Conservation (phyloP, 768 basidiomycete species). For the Lentinula edodes region DNA sequence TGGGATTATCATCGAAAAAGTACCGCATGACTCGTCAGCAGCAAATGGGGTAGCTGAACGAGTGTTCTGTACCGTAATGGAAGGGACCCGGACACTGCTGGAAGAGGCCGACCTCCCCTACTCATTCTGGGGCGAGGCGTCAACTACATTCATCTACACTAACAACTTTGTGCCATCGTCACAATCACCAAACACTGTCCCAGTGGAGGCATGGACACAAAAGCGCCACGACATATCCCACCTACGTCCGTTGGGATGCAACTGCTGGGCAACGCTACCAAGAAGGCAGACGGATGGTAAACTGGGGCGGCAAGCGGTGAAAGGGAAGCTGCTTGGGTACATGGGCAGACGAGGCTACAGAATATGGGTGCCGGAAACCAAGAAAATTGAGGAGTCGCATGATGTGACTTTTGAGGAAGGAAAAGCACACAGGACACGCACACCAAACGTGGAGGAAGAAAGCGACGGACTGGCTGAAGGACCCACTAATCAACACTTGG, state of each 20-base stretch:
- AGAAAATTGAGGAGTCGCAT: no score
- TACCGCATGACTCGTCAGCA: slow-evolving; percentile 16
- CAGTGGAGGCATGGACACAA: background rate
- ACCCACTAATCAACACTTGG: no score
- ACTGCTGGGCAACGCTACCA: no score
- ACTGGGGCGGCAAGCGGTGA: no score
- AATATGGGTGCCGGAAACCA: no score
- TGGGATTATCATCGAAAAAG: slow-evolving; percentile 17
- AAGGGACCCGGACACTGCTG: slow-evolving; percentile 6
- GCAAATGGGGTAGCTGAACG: slow-evolving; percentile 22
- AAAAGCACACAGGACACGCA: no score
- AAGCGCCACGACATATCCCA: background rate
- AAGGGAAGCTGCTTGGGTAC: no score
- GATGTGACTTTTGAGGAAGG: no score
- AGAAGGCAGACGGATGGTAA: no score
- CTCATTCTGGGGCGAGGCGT: background rate
- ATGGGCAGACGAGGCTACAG: no score
- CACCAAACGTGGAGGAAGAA: no score
- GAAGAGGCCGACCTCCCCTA: background rate
- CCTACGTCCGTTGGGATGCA: background rate
- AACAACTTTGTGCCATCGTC: background rate
- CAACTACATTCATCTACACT: background rate
- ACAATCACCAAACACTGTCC: background rate
- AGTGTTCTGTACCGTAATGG: slow-evolving; percentile 14
- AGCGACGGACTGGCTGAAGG: no score